Percentiles rank a stretch among this genome's conserved stretches.
Conservation (phyloP, 2,329 filamentous ascomycete genomes). For the Aspergillus eucalypticola region DNA sequence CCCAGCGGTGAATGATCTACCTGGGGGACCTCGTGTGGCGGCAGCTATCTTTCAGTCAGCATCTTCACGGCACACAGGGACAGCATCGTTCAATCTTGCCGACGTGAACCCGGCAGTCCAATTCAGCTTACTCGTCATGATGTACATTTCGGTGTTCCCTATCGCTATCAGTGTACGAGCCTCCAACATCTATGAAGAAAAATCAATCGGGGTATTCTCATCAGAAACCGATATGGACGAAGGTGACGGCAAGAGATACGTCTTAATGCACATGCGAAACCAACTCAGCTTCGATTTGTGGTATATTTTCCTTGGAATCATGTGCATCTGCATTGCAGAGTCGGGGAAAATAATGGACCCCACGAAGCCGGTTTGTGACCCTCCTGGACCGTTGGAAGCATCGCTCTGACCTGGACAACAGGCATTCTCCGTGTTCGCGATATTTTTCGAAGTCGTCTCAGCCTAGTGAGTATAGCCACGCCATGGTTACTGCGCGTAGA, state of each 20-base stretch:
- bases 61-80: constrained; percentile 53
- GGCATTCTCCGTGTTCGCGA: constrained; percentile 57
- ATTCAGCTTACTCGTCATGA: constrained; percentile 75
- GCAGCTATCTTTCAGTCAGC: constrained; percentile 61
- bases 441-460: constrained; percentile 48
- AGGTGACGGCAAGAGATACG: constrained; percentile 39
- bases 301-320: constrained; percentile 62
- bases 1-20: constrained; percentile 43
- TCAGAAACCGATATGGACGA: constrained; percentile 32
- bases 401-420: constrained; percentile 7
- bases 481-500: background rate
- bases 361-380: constrained; percentile 26
- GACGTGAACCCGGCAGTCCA: constrained; percentile 57
- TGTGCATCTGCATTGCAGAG: constrained; percentile 62
- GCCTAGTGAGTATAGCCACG: constrained; percentile 35
- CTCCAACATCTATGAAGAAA: constrained; percentile 70
- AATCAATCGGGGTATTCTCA: constrained; percentile 57
- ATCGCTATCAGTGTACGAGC: constrained; percentile 86
- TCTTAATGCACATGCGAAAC: constrained; percentile 59
- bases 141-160: constrained; percentile 96
- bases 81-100: constrained; percentile 53
- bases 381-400: background rate
- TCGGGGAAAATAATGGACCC: constrained; percentile 29
- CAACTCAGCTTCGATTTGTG: constrained; percentile 67
- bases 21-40: constrained; percentile 52